Conservation (phyloP, 1,284 basidiomycete species). For the Ceratobasidium sp. region DNA sequence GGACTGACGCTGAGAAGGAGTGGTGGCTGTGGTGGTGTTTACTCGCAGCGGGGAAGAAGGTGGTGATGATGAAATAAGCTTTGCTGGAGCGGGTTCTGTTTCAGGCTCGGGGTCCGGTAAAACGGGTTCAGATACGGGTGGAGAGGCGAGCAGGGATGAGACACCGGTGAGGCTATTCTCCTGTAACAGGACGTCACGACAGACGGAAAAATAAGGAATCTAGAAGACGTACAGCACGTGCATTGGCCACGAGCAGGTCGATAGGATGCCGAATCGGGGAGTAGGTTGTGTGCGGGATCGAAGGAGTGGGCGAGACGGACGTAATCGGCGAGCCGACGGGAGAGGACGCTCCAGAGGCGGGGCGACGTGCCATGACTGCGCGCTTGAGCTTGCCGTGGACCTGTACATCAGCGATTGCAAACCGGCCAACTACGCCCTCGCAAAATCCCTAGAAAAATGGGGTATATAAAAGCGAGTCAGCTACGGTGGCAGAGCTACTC, state of each 20-base stretch:
- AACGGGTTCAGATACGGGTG: constrained; percentile 22
- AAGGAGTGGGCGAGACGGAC: constrained; percentile 49
- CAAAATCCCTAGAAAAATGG: constrained; percentile 74
- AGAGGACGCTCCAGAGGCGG: constrained; percentile 52
- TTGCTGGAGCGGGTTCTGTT: neutral
- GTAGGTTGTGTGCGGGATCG: constrained; percentile 43
- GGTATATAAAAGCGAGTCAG: constrained; percentile 10
- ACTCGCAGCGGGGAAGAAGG: constrained; percentile 22
- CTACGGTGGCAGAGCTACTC: constrained; percentile 53
- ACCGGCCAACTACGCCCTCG: constrained; percentile 91
- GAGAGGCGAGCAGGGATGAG: constrained; percentile 20
- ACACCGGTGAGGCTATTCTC: constrained; percentile 2
- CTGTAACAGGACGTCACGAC: neutral
- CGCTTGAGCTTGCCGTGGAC: constrained; percentile 85
- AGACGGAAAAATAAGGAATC: constrained; percentile 8
- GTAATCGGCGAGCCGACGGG: constrained; percentile 52
- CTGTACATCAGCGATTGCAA: constrained; percentile 74
- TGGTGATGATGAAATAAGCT: constrained; percentile 29
- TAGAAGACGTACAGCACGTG: constrained; percentile 39
- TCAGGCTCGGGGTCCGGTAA: constrained; percentile 32
- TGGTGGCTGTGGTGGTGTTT: constrained; percentile 8
- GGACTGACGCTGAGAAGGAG: constrained; percentile 37
- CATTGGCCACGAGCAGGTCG: constrained; percentile 8
- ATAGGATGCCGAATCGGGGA: constrained; percentile 20
- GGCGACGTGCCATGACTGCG: constrained; percentile 79